phyloP scores from a whole-genome alignment of 164 flowering plant genomes.

The Protea cynaroides region DNA sequence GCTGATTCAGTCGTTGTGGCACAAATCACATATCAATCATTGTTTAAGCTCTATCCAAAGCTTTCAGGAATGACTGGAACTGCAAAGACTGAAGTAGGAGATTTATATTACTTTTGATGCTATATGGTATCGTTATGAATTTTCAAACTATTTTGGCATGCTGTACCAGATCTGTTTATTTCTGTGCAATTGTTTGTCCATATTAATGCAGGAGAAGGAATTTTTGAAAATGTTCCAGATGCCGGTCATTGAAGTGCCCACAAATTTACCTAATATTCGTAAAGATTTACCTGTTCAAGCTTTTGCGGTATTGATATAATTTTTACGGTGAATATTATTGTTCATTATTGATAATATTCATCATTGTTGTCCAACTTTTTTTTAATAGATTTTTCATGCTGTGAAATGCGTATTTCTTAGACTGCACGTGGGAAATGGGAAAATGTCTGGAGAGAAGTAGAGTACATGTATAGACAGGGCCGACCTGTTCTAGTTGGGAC shows the following conservation, averaged over 20 bases:
- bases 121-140: neutral
- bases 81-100: conserved; percentile 90
- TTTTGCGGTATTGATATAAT: conserved; percentile 66
- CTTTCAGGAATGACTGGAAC: conserved; percentile 99
- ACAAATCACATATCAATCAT: conserved; percentile 94
- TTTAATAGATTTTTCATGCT: neutral
- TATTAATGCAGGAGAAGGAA: conserved; percentile 72
- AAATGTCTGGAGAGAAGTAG: conserved; percentile 75
- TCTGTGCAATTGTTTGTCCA: conserved; percentile 1
- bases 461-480: conserved; percentile 75
- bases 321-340: neutral
- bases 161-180: neutral
- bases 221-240: conserved; percentile 89
- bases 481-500: conserved; percentile 98
- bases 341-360: neutral
- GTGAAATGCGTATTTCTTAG: conserved; percentile 28
- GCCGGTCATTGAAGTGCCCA: conserved; percentile 98
- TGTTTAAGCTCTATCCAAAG: conserved; percentile 95
- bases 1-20: conserved; percentile 95
- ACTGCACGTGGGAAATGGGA: conserved; percentile 94
- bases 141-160: neutral
- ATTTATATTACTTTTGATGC: neutral
- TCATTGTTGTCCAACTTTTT: neutral
- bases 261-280: conserved; percentile 86
- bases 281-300: conserved; percentile 89